Evolutionary conservation across 1,284 basidiomycete species (phyloP).

Genomic region (Sphaerobolus stellatus): DNA sequence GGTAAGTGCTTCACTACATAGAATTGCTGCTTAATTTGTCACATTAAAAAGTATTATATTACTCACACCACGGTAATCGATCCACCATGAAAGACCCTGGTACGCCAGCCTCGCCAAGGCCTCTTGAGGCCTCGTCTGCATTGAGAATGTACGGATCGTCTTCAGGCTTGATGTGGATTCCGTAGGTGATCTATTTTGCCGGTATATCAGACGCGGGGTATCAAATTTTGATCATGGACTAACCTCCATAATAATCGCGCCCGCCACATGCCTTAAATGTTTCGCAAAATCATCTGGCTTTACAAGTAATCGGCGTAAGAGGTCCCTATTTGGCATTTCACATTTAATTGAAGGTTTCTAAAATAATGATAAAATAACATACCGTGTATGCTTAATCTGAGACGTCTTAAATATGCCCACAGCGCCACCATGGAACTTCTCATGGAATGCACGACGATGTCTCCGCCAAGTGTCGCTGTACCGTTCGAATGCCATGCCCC

Average conservation of each 20-base stretch:
- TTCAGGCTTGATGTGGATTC: neutral
- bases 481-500: conserved; percentile 37
- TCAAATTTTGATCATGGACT: neutral
- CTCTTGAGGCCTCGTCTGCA: conserved; percentile 32
- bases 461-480: conserved; percentile 25
- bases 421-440: conserved; percentile 26
- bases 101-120: conserved; percentile 12
- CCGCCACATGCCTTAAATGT: neutral
- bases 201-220: neutral
- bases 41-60: conserved; percentile 13
- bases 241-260: neutral
- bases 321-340: neutral
- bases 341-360: neutral
- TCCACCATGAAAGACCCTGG: neutral
- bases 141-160: neutral
- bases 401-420: conserved; percentile 35
- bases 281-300: neutral
- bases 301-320: neutral
- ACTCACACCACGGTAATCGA: neutral
- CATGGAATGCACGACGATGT: conserved; percentile 25
- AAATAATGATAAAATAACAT: neutral
- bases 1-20: conserved; percentile 41
- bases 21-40: neutral
- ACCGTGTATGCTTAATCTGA: conserved; percentile 37
- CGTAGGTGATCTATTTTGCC: neutral